Percentiles rank a stretch among this genome's conserved stretches.
phyloP scores from a whole-genome alignment of 2,329 filamentous ascomycete genomes.

The Metarhizium humberi region DNA sequence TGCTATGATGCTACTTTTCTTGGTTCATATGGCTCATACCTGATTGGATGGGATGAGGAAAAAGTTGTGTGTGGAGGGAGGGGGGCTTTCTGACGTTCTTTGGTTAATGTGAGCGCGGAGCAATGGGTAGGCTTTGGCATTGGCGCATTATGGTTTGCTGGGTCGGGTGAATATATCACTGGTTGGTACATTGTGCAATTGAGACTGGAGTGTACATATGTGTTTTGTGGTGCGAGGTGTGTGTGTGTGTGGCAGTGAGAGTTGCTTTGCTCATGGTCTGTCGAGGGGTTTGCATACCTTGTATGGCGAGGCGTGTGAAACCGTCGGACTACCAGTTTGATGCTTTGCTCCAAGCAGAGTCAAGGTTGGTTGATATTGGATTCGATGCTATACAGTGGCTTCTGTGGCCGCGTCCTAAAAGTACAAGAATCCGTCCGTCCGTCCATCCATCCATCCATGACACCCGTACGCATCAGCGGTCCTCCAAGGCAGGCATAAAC shows the following conservation, averaged over 20 bases:
- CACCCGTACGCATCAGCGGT: not conserved
- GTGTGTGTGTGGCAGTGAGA: too few relatives aligned
- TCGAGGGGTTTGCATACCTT: too few relatives aligned
- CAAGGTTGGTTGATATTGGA: too few relatives aligned
- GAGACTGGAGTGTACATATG: not conserved
- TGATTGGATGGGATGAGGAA: too few relatives aligned
- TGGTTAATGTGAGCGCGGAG: not conserved
- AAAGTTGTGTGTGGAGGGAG: not conserved
- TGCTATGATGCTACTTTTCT: slow-evolving; percentile 15
- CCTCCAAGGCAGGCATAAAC: slow-evolving; percentile 44
- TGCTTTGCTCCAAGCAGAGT: too few relatives aligned
- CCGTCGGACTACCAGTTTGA: too few relatives aligned
- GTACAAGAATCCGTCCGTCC: too few relatives aligned
- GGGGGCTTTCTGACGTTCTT: not conserved
- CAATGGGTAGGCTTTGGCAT: not conserved
- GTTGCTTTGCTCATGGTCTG: too few relatives aligned
- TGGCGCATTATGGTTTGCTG: not conserved
- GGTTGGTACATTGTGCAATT: not conserved
- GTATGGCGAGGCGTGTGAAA: too few relatives aligned
- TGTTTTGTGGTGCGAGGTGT: not conserved
- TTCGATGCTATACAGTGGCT: too few relatives aligned
- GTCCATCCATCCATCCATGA: not conserved
- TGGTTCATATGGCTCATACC: not conserved
- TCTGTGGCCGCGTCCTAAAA: too few relatives aligned
- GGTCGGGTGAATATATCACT: not conserved